These are phyloP conservation scores for Penicillium coprophilum DNA, from an alignment of 495 filamentous ascomycete genomes.

Conservation along the genomic window DNA sequence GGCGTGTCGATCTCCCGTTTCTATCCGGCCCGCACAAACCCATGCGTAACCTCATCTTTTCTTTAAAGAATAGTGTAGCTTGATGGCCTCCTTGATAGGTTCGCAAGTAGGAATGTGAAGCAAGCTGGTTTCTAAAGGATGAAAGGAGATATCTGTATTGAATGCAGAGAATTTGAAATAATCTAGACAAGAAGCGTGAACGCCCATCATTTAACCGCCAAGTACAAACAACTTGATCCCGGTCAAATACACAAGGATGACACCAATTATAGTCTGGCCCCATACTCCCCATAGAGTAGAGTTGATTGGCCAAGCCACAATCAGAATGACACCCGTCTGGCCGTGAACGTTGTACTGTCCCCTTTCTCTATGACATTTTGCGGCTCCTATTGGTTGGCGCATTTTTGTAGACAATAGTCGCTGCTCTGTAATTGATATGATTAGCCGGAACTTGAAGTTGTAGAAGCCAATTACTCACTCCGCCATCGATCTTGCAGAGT, in stretches of 20 bases:
- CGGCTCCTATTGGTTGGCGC: neutral
- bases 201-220: neutral
- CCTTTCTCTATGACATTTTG: neutral
- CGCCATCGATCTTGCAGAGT: conserved; percentile 3
- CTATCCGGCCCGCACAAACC: neutral
- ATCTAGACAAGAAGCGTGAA: neutral
- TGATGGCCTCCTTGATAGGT: neutral
- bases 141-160: neutral
- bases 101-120: neutral
- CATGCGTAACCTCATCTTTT: neutral
- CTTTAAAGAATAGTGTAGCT: neutral
- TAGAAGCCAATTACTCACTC: neutral
- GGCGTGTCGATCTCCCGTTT: neutral
- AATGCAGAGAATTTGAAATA: too few species aligned
- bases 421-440: too few species aligned
- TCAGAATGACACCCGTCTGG: neutral
- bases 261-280: neutral
- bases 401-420: neutral
- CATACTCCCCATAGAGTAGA: neutral
- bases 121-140: too few species aligned
- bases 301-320: neutral
- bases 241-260: neutral
- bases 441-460: neutral
- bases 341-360: neutral
- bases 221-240: neutral